A percentile compares a stretch with the other conserved stretches of the same genome.
These are phyloP conservation scores for Aspergillus egyptiacus DNA, from an alignment of 495 filamentous ascomycete species.

Conservation along the genomic window DNA sequence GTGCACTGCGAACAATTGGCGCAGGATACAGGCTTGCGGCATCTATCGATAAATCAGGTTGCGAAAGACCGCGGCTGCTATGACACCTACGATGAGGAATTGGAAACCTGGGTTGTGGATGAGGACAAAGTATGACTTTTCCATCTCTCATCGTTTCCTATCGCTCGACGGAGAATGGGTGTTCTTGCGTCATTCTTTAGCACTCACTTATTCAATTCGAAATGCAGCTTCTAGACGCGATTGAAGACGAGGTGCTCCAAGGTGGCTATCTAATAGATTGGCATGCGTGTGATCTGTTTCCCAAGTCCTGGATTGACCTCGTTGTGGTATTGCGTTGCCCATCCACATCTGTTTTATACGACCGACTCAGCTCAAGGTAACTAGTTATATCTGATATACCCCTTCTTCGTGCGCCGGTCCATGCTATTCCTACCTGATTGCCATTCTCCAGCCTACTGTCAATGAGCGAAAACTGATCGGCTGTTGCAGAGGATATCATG, in stretches of 20 bases:
- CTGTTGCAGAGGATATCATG: conserved; percentile 59
- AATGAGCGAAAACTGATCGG: conserved; percentile 1
- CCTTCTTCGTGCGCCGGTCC: background rate
- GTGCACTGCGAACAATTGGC: conserved; percentile 78
- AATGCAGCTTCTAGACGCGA: conserved; percentile 71
- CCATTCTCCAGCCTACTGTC: background rate
- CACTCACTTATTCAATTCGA: conserved; percentile 11
- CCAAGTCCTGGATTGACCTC: conserved; percentile 88
- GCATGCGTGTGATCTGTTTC: conserved; percentile 97
- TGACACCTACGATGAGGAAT: conserved; percentile 78
- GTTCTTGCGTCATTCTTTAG: background rate
- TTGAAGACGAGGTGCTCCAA: conserved; percentile 72
- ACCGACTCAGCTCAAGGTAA: conserved; percentile 69
- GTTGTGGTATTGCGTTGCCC: conserved; percentile 86
- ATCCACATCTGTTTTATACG: conserved; percentile 67
- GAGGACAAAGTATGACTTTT: conserved; percentile 74
- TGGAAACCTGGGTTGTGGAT: conserved; percentile 87
- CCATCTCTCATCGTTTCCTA: background rate
- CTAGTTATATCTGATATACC: conserved; percentile 7
- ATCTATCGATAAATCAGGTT: conserved; percentile 83
- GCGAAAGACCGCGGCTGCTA: conserved; percentile 80
- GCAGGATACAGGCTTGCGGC: conserved; percentile 64
- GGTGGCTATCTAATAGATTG: conserved; percentile 95
- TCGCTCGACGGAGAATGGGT: background rate
- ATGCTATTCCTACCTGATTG: no score